phyloP scores from a whole-genome alignment of 257 asterid species.

The Phtheirospermum japonicum region DNA sequence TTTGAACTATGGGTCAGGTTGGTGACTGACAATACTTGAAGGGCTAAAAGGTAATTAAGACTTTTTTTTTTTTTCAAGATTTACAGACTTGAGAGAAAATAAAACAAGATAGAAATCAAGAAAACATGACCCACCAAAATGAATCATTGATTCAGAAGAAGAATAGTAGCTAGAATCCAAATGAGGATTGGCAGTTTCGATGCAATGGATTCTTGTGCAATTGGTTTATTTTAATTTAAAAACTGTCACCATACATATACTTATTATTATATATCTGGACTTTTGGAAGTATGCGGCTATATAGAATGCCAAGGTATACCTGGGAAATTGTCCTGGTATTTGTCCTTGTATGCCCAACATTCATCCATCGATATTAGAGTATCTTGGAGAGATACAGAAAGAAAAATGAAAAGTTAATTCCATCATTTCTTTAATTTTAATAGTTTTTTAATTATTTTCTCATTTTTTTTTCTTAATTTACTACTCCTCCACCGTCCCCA shows the following conservation, averaged over 20 bases:
- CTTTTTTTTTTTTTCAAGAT: not conserved
- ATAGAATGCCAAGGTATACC: slow-evolving; percentile 34
- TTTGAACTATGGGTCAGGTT: not conserved
- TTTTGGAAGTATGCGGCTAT: slow-evolving; percentile 42
- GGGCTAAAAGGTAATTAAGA: not conserved
- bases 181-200: slow-evolving; percentile 35
- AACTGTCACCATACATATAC: slow-evolving; percentile 28
- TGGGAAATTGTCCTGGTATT: slow-evolving; percentile 36
- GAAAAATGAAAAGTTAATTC: no score
- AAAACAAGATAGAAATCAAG: not conserved
- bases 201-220: slow-evolving; percentile 43
- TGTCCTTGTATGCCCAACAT: slow-evolving; percentile 56
- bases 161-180: slow-evolving; percentile 47
- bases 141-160: slow-evolving; percentile 37
- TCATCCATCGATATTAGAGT: slow-evolving; percentile 43
- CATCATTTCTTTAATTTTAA: no score
- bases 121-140: slow-evolving; percentile 38
- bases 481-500: no score
- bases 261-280: slow-evolving; percentile 44
- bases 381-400: no score
- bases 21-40: not conserved
- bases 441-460: no score
- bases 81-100: slow-evolving; percentile 3
- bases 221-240: slow-evolving; percentile 29
- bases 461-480: no score